Conservation (phyloP, 140 eudicot species). For the Senecio squalidus region DNA sequence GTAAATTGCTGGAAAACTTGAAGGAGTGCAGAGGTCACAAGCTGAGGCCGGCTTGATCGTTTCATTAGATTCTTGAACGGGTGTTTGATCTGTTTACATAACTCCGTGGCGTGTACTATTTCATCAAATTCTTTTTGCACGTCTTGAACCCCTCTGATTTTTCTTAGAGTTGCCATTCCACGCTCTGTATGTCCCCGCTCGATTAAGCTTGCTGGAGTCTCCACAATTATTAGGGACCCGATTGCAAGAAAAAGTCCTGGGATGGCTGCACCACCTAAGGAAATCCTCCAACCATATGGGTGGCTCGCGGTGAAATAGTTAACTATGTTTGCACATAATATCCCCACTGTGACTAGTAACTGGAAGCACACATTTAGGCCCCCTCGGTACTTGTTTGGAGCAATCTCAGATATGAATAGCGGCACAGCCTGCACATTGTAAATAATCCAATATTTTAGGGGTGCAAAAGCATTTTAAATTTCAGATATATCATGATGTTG, state of each 20-base stretch:
- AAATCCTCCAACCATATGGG: slow-evolving; percentile 49
- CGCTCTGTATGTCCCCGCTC: slow-evolving; percentile 39
- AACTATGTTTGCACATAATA: slow-evolving; percentile 45
- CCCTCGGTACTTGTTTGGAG: slow-evolving; percentile 57
- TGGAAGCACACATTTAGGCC: slow-evolving; percentile 56
- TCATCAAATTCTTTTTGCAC: slow-evolving; percentile 50
- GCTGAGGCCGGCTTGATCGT: slow-evolving; percentile 40
- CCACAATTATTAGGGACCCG: slow-evolving; percentile 48
- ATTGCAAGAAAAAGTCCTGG: slow-evolving; percentile 52
- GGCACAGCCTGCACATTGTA: slow-evolving; percentile 56
- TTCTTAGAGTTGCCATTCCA: slow-evolving; percentile 31
- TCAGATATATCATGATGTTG: no score
- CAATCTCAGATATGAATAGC: slow-evolving; percentile 61
- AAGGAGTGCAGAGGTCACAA: slow-evolving; percentile 34
- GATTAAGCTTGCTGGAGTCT: slow-evolving; percentile 62
- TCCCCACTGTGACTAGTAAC: slow-evolving; percentile 49
- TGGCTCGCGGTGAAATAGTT: slow-evolving; percentile 38
- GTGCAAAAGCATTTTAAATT: no score
- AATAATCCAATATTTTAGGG: no score
- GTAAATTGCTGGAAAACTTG: slow-evolving; percentile 71
- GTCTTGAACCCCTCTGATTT: slow-evolving; percentile 45
- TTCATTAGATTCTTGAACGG: slow-evolving; percentile 51
- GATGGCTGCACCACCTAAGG: slow-evolving; percentile 59
- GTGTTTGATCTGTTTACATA: slow-evolving; percentile 36
- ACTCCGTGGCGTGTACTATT: slow-evolving; percentile 31